Evolutionary conservation across 2,329 filamentous ascomycete genomes (phyloP).

Genomic region (Dothideomycetes sp.): DNA sequence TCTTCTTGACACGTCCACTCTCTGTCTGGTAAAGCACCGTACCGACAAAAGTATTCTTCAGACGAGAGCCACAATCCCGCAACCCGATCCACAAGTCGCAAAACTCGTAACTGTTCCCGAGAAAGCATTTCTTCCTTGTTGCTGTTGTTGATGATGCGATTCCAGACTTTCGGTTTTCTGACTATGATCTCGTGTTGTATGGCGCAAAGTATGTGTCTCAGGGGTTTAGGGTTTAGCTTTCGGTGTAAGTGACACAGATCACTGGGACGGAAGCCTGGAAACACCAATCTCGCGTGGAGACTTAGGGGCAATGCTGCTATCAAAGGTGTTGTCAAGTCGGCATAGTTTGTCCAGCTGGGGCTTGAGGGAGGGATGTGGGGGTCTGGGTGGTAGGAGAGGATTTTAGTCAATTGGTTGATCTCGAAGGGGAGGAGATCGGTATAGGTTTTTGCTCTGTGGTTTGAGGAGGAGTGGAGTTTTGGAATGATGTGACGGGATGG

Average conservation of each 20-base stretch:
- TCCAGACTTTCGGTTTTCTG: slow-evolving; percentile 13
- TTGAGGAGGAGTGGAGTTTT: slow-evolving; percentile 3
- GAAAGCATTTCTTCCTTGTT: too few species aligned
- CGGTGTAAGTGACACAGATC: slow-evolving; percentile 17
- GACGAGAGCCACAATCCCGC: slow-evolving; percentile 16
- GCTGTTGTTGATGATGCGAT: too few species aligned
- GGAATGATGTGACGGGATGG: background rate
- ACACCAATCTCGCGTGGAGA: slow-evolving; percentile 15
- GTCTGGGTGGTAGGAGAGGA: slow-evolving; percentile 1
- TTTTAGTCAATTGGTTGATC: slow-evolving; percentile 4
- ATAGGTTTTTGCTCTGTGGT: slow-evolving; percentile 3
- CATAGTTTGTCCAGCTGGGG: slow-evolving; percentile 9
- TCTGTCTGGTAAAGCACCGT: slow-evolving; percentile 2
- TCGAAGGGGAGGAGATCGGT: slow-evolving; percentile 6
- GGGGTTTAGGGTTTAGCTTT: slow-evolving; percentile 17
- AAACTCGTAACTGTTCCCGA: too few species aligned
- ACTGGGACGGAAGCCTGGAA: slow-evolving; percentile 15
- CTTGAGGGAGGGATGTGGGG: background rate
- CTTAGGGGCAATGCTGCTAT: slow-evolving; percentile 19
- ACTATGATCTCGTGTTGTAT: slow-evolving; percentile 16
- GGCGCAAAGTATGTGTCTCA: slow-evolving; percentile 18
- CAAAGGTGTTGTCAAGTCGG: slow-evolving; percentile 12
- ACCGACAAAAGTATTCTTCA: slow-evolving; percentile 9
- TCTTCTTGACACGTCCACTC: slow-evolving; percentile 12
- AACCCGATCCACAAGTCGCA: too few species aligned